Percentiles rank a stretch among this genome's conserved stretches.
Conservation (phyloP, 441 rosid genomes). For the Adansonia grandidieri region DNA sequence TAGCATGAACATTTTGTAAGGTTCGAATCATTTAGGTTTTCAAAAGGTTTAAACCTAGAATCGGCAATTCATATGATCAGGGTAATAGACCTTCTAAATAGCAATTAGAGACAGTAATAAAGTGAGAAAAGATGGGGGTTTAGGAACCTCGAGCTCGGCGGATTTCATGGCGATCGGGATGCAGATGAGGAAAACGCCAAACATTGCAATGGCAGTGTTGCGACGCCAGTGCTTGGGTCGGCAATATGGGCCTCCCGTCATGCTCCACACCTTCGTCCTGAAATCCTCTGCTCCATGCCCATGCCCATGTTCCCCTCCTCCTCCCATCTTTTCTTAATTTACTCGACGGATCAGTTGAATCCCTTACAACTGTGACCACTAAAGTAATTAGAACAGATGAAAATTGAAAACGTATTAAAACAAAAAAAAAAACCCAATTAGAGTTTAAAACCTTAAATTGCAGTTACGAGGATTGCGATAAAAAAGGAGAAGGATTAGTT, state of each 20-base stretch:
- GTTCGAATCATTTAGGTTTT: slow-evolving; percentile 1
- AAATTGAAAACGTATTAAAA: not conserved
- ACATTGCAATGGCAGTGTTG: slow-evolving; percentile 94
- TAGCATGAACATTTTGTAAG: not conserved
- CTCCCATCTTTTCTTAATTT: not conserved
- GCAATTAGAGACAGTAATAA: not conserved
- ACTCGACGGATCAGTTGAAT: slow-evolving; percentile 21
- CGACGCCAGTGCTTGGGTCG: slow-evolving; percentile 98
- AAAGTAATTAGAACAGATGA: slow-evolving; percentile 13
- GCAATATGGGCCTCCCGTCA: slow-evolving; percentile 93
- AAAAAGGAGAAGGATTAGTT: not conserved
- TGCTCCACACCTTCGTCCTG: slow-evolving; percentile 93
- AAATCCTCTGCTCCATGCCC: slow-evolving; percentile 81
- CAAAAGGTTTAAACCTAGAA: slow-evolving; percentile 14
- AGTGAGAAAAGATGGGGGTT: not conserved
- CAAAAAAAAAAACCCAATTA: not conserved
- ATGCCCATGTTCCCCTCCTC: slow-evolving; percentile 75
- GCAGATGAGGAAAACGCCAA: slow-evolving; percentile 78
- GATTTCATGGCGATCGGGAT: slow-evolving; percentile 93
- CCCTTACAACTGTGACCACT: slow-evolving; percentile 19
- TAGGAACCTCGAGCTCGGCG: slow-evolving; percentile 87
- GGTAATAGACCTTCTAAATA: not conserved
- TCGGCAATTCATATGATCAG: not conserved
- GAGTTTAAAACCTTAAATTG: not conserved
- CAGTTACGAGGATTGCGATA: not conserved